Conservation (phyloP, 2,329 filamentous ascomycete species). For the Fusarium zealandicum region DNA sequence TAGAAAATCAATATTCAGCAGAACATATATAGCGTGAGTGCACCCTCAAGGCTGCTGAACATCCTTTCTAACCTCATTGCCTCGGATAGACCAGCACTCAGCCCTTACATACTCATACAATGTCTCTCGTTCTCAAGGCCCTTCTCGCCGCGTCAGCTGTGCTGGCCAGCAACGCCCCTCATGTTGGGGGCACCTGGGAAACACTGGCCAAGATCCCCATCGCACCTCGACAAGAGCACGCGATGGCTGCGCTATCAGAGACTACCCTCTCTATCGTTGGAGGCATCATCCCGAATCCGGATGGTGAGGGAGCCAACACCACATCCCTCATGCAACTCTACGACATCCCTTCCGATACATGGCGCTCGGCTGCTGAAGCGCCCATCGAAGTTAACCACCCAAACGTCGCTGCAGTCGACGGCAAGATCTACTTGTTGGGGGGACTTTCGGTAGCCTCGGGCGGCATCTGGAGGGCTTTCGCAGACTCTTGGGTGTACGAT, state of each 20-base stretch:
- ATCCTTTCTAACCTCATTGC: background rate
- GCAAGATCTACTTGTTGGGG: conserved; percentile 51
- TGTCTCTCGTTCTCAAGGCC: background rate
- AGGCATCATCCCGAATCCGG: conserved; percentile 35
- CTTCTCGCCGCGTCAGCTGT: conserved; percentile 6
- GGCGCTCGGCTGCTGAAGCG: conserved; percentile 38
- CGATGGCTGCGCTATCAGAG: conserved; percentile 34
- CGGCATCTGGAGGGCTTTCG: conserved; percentile 39
- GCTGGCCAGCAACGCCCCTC: conserved; percentile 10
- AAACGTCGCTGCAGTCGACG: conserved; percentile 47
- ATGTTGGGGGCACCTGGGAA: conserved; percentile 31
- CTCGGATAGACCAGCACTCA: too few relatives aligned
- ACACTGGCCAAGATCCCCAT: conserved; percentile 34
- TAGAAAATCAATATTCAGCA: too few relatives aligned
- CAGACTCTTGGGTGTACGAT: conserved; percentile 44
- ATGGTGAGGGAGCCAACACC: conserved; percentile 24
- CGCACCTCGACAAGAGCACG: conserved; percentile 41
- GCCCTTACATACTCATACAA: background rate
- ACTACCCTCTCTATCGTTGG: conserved; percentile 39
- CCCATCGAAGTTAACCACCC: conserved; percentile 47
- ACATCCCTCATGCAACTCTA: conserved; percentile 44
- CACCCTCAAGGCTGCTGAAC: background rate
- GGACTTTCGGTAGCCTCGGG: conserved; percentile 41
- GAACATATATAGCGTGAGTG: too few relatives aligned
- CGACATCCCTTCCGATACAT: conserved; percentile 41